Conservation (phyloP, 352 stramenopile species). For the Peronospora tabacina region DNA sequence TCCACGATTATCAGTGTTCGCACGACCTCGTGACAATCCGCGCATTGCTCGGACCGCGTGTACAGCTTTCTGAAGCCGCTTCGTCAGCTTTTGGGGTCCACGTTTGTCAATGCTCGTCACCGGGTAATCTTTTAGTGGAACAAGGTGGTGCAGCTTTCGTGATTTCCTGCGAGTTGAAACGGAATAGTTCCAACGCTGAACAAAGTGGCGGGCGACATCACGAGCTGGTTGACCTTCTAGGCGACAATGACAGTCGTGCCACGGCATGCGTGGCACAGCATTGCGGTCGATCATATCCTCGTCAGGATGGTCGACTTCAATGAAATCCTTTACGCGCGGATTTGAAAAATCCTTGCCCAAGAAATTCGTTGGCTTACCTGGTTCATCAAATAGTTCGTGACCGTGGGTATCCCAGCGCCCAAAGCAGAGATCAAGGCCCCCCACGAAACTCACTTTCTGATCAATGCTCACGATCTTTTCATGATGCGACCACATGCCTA, state of each 20-base stretch:
- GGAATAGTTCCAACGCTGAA: slow-evolving; percentile 86
- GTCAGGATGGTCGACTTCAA: slow-evolving; percentile 66
- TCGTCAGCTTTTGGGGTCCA: slow-evolving; percentile 35
- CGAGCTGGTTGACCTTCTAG: slow-evolving; percentile 69
- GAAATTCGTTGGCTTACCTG: slow-evolving; percentile 44
- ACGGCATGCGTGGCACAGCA: slow-evolving; percentile 69
- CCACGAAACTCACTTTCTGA: slow-evolving; percentile 83
- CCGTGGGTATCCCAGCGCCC: slow-evolving; percentile 75
- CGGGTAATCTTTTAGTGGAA: slow-evolving; percentile 65
- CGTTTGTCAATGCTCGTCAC: slow-evolving; percentile 31
- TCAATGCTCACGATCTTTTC: slow-evolving; percentile 90
- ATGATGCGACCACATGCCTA: slow-evolving; percentile 87
- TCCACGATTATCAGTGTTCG: slow-evolving; percentile 30
- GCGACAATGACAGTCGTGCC: slow-evolving; percentile 80
- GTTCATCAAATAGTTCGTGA: slow-evolving; percentile 66
- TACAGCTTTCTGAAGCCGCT: slow-evolving; percentile 59
- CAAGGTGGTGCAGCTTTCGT: slow-evolving; percentile 62
- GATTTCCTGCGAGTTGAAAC: slow-evolving; percentile 74
- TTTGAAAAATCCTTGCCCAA: slow-evolving; percentile 84
- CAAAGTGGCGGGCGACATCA: slow-evolving; percentile 80
- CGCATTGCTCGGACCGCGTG: slow-evolving; percentile 49
- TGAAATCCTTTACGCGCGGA: slow-evolving; percentile 76
- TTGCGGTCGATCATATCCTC: slow-evolving; percentile 74
- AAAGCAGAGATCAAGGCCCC: slow-evolving; percentile 86
- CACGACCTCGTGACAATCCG: slow-evolving; percentile 17